Evolutionary conservation across 148 eudicot genomes (phyloP).

Genomic region (Beta vulgaris): DNA sequence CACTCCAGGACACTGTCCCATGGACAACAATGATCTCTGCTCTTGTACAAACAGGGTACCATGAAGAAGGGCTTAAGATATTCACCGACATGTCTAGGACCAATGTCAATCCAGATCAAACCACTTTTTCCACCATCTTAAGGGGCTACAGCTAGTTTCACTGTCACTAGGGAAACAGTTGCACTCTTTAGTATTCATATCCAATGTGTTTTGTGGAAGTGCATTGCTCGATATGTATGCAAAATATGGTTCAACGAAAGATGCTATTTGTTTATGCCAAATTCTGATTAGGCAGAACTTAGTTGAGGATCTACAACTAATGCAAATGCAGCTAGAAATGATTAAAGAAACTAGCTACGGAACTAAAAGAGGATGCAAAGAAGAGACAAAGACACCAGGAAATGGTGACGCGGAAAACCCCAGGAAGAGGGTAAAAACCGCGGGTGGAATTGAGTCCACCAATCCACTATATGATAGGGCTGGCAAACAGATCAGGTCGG

Average conservation of each 20-base stretch:
- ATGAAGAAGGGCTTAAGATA: slow-evolving; percentile 51
- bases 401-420: too few species aligned
- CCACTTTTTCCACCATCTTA: slow-evolving; percentile 62
- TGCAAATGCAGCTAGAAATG: too few species aligned
- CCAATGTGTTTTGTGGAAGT: slow-evolving; percentile 67
- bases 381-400: too few species aligned
- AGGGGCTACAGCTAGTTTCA: slow-evolving; percentile 61
- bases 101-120: slow-evolving; percentile 53
- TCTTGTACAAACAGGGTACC: slow-evolving; percentile 52
- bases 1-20: slow-evolving; percentile 46
- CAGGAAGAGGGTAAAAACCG: too few species aligned
- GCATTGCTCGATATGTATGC: slow-evolving; percentile 83
- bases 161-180: slow-evolving; percentile 62
- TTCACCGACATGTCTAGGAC: slow-evolving; percentile 52
- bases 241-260: slow-evolving; percentile 66
- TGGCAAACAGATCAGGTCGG: too few species aligned
- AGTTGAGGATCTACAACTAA: too few species aligned
- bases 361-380: too few species aligned
- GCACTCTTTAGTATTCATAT: slow-evolving; percentile 46
- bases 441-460: too few species aligned
- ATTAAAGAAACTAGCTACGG: too few species aligned
- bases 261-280: too few species aligned
- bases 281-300: too few species aligned
- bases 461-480: too few species aligned
- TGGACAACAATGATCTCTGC: slow-evolving; percentile 83